phyloP scores from a whole-genome alignment of 306 rosid genomes.

The Cyclanthera cordifolia region DNA sequence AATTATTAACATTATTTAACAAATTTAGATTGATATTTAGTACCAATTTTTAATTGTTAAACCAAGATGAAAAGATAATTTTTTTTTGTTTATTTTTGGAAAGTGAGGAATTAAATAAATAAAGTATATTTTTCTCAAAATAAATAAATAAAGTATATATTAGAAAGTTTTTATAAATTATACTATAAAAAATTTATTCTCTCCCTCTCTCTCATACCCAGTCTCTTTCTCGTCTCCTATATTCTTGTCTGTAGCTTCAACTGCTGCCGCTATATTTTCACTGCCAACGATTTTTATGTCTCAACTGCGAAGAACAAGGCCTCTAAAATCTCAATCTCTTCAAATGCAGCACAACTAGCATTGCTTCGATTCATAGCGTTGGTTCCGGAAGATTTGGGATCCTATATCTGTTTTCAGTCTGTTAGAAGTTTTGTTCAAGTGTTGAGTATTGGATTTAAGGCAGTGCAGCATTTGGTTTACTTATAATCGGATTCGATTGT shows the following conservation, averaged over 20 bases:
- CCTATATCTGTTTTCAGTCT: neutral
- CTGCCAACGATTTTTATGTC: neutral
- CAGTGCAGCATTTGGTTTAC: neutral
- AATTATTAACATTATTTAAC: too few relatives aligned
- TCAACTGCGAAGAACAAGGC: neutral
- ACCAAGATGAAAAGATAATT: too few relatives aligned
- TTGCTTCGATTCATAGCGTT: neutral
- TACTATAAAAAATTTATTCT: neutral
- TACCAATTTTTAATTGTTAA: too few relatives aligned
- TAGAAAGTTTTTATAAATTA: too few relatives aligned
- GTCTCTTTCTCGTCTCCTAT: neutral
- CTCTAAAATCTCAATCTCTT: neutral
- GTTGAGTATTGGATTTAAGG: neutral
- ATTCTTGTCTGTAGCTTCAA: slow-evolving; percentile 1
- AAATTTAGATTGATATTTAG: too few relatives aligned
- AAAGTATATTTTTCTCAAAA: too few relatives aligned
- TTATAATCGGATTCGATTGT: neutral
- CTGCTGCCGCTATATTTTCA: slow-evolving; percentile 3
- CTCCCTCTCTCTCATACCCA: slow-evolving; percentile 1
- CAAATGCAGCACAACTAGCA: neutral
- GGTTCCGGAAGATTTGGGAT: neutral
- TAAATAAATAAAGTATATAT: too few relatives aligned
- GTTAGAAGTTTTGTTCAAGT: neutral
- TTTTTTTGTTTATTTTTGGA: too few relatives aligned
- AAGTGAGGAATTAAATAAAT: neutral